These are phyloP conservation scores for Luvunga scandens DNA, from an alignment of 345 rosid genomes.

Conservation along the genomic window DNA sequence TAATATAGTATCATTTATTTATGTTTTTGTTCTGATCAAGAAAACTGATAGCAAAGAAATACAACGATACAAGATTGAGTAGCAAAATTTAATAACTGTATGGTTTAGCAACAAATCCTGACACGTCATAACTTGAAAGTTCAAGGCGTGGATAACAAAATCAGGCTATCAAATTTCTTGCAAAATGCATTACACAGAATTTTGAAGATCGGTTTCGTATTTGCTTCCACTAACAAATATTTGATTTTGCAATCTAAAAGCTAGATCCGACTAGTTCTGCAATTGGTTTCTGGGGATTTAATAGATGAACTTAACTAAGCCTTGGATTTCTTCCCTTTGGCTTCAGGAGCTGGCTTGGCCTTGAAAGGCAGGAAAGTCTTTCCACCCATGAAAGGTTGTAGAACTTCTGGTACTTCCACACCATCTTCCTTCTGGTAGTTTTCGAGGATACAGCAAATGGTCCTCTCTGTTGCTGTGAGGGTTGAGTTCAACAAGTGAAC, in stretches of 20 bases:
- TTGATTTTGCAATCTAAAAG: background rate
- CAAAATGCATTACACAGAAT: background rate
- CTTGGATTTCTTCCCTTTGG: constrained; percentile 48
- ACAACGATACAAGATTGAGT: background rate
- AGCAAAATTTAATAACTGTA: background rate
- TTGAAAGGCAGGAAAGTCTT: constrained; percentile 76
- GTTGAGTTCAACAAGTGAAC: constrained; percentile 91
- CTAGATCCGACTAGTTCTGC: background rate
- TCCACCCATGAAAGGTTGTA: constrained; percentile 70
- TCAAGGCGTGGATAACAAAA: background rate
- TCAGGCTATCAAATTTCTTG: background rate
- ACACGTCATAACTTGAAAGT: background rate
- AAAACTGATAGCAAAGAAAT: background rate
- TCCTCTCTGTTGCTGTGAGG: constrained; percentile 93
- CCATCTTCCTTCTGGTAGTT: constrained; percentile 84
- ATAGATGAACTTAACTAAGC: constrained; percentile 26
- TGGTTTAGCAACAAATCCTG: background rate
- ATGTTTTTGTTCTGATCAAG: no score
- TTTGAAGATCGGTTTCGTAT: background rate
- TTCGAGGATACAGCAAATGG: constrained; percentile 90
- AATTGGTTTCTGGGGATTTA: background rate
- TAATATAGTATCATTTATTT: background rate
- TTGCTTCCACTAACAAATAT: background rate
- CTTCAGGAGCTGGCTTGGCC: constrained; percentile 45
- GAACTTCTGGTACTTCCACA: constrained; percentile 72